Evolutionary conservation across 129 eudicot species (phyloP), one percentile per base, ranked within the genome.

Genomic region (Tanacetum coccineum): DNA sequence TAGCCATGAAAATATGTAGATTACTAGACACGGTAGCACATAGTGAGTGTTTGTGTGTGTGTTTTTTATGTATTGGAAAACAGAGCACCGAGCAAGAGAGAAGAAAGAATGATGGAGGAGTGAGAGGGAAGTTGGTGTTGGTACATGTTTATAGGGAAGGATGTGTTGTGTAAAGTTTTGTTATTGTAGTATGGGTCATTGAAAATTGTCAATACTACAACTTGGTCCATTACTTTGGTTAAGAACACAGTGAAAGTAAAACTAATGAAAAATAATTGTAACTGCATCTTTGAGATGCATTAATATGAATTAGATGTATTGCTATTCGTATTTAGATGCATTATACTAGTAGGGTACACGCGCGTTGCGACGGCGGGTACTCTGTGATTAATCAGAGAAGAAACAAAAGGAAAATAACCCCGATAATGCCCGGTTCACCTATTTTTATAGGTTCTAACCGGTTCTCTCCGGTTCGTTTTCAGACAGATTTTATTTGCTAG

Each of bases 1-100:
- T 92, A 39, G 94, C 91, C 98, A 92, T 86, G 30, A 10, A 44
- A 63, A 32, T 17, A 68, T 12, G 3, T 20, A 55, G 75, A 60
- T 50, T 59, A 47, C 12, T 7, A 28, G 25, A 59, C 9, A 22
- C 12, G 57, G 14, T 19, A 15, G 12, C 49, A 74, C 78, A 66
- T 21, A 48, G 59, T 50, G 21, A 13, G 25, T 9, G 40, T 51
- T 64, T 22, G 62, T 50, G 53, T 72, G 15, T 14, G 1, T 62
- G 0, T 39, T 36, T 62, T n/a, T n/a, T n/a, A n/a, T n/a, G 9
- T n/a, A 40, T 62, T 13, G 26, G 36, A 55, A 64, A 52, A n/a
- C 66, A 60, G 58, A 74, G 69, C 68, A 75, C 30, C 42, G 68
- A 66, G 66, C 30, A 28, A 12, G 51, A 51, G 72, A 40, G 47